phyloP scores from a whole-genome alignment of 352 stramenopile genomes.

The Synura sp. region DNA sequence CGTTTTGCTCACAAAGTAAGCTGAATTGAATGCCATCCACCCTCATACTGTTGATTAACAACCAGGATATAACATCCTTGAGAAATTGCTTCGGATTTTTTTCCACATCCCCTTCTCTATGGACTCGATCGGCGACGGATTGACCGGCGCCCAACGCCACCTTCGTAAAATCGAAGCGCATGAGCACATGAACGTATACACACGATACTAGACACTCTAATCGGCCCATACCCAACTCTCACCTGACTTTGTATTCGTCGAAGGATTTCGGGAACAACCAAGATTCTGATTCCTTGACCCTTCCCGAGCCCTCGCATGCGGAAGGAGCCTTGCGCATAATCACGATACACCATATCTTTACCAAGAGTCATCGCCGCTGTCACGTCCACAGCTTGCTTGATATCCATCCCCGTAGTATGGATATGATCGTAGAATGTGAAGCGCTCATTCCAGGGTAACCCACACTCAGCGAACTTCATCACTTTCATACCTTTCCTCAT shows the following conservation, averaged over 20 bases:
- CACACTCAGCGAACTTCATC: constrained; percentile 76
- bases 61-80: constrained; percentile 92
- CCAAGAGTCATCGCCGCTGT: constrained; percentile 70
- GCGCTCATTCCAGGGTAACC: constrained; percentile 57
- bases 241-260: constrained; percentile 51
- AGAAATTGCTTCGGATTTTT: too few species aligned
- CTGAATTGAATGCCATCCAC: constrained; percentile 98
- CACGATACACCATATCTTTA: constrained; percentile 91
- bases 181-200: too few species aligned
- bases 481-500: constrained; percentile 87
- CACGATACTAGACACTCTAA: too few species aligned
- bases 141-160: too few species aligned
- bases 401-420: constrained; percentile 87
- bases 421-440: constrained; percentile 91
- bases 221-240: too few species aligned
- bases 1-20: constrained; percentile 92
- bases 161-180: too few species aligned
- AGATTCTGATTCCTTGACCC: constrained; percentile 80
- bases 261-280: constrained; percentile 83
- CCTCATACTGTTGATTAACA: constrained; percentile 98
- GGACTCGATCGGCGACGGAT: too few species aligned
- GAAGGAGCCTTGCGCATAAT: constrained; percentile 80
- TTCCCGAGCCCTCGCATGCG: constrained; percentile 83
- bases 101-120: too few species aligned
- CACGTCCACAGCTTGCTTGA: constrained; percentile 74